Base-by-base conservation (phyloP, 345 rosid species). In the Gossypium herbaceum region DNA sequence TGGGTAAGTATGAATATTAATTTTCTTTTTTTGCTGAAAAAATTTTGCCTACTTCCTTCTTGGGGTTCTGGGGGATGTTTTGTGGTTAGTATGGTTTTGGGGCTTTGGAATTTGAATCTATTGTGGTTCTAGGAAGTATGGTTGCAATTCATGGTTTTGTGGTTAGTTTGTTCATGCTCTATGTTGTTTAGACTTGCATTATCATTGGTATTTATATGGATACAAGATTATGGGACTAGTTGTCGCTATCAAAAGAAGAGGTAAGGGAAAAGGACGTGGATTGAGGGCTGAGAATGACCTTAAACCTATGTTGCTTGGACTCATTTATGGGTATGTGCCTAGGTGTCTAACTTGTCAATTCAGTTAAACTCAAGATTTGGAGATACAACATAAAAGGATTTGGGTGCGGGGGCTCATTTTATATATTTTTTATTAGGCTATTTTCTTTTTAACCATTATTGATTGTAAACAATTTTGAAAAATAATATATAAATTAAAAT, bases 1-100 rank as follows among this genome's bases (percentile, higher is more conserved):
- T 29, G 97, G 98, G 98, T 94, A 89, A 78, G 94, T 78, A 13
- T 39, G 47, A 11, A 34, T 48, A 6, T 45, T 20, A 24, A 20
- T 63, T 27, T 61, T 39, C n/a, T 34, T 54, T 75, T 39, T 55
- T 45, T 12, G 47, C 45, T 73, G 9, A 58, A 24, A 19, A 56
- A 11, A 58, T 45, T 75, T 66, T 15, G 7, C 74, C 43, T 20
- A 24, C 64, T 45, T 77, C 34, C 25, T n/a, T 5, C 51, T 70
- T 3, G 19, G 34, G 50, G 19, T 34, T 39, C 56, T 39, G 15
- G 7, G 10, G 20, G 2, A 19, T 68, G 41, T 73, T 60, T 66
- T 24, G 3, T 44, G 51, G 17, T 56, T 19, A 9, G 39, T 55
- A 6, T 55, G 51, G 12, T 56, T 13, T 39, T 12, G 7, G 52